Evolutionary conservation across 2,329 filamentous ascomycete genomes (phyloP), one percentile per base, ranked within the genome.

Genomic region (Pyricularia sp.): DNA sequence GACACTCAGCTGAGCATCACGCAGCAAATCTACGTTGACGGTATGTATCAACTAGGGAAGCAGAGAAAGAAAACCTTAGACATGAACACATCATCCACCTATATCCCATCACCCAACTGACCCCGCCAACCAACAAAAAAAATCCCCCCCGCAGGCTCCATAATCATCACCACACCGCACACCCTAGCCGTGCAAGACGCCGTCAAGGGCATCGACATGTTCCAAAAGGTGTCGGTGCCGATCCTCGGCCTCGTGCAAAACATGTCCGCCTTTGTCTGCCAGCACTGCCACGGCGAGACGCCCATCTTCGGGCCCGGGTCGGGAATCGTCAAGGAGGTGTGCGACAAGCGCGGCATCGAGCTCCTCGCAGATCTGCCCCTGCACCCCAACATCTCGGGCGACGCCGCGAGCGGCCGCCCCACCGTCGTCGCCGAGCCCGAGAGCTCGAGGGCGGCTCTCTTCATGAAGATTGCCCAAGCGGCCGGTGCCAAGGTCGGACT

Each of bases 1-100:
- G 95, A 99, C 75, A 94, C 94, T 0, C 95, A 99, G 76, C 84
- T 99, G 72, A 97, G 93, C n/a, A 95, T 99, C 71, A 94, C 93
- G 20, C 95, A 99, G 78, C 94, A 97, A 80, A 85, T 99, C 12
- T 83, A 92, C n/a, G 82, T 99, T 2, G 92, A 96, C 73, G 94
- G 93, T 84, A 81, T 6, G 67, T 36, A 17, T 61, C 59, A 66
- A 14, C 11, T 36, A n/a, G n/a, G n/a, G n/a, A n/a, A n/a, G n/a
- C n/a, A n/a, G n/a, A n/a, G n/a, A n/a, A n/a, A n/a, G n/a, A n/a
- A n/a, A n/a, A n/a, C n/a, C n/a, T n/a, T n/a, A n/a, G n/a, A n/a
- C n/a, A n/a, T n/a, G n/a, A n/a, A n/a, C n/a, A n/a, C n/a, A n/a
- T n/a, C n/a, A n/a, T 28, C 17, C 3, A 3, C 26, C 55, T 42